These are phyloP conservation scores for Populus hybrid DNA, from an alignment of 441 rosid species.

Conservation along the genomic window DNA sequence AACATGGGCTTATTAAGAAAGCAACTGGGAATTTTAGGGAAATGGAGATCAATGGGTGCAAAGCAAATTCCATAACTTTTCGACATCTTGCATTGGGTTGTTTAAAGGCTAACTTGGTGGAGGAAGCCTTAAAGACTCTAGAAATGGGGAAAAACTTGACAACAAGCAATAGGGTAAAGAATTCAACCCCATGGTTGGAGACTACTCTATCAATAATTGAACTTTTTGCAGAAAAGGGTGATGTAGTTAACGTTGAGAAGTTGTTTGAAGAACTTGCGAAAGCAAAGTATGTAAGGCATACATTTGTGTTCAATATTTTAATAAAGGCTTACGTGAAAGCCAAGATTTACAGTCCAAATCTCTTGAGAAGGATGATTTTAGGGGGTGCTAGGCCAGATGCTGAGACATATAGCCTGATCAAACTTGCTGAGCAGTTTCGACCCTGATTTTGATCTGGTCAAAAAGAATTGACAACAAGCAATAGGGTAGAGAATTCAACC, in stretches of 20 bases:
- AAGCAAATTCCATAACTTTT: constrained; percentile 74
- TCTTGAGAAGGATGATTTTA: constrained; percentile 81
- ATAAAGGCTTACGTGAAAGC: constrained; percentile 78
- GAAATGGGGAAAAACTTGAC: constrained; percentile 44
- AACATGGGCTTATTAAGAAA: constrained; percentile 52
- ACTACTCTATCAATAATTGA: constrained; percentile 66
- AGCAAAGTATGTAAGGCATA: constrained; percentile 61
- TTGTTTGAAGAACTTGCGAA: constrained; percentile 59
- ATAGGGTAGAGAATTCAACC: constrained; percentile 50
- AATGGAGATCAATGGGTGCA: constrained; percentile 46
- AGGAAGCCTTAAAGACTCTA: constrained; percentile 66
- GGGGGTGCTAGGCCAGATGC: constrained; percentile 91
- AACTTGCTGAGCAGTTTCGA: constrained; percentile 55
- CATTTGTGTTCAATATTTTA: constrained; percentile 73
- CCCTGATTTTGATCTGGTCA: constrained; percentile 21
- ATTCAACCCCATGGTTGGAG: constrained; percentile 82
- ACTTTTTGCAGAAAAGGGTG: constrained; percentile 69
- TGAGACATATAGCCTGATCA: constrained; percentile 79
- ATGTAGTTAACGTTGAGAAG: constrained; percentile 59
- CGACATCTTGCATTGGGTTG: constrained; percentile 88
- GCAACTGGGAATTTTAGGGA: constrained; percentile 60
- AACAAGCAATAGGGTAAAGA: constrained; percentile 49
- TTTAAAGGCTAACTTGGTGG: constrained; percentile 51
- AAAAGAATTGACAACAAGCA: constrained; percentile 36
- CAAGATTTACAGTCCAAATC: constrained; percentile 54